Evolutionary conservation across 257 asterid species (phyloP), one percentile per base, ranked within the genome.

Genomic region (Scutellaria minor): DNA sequence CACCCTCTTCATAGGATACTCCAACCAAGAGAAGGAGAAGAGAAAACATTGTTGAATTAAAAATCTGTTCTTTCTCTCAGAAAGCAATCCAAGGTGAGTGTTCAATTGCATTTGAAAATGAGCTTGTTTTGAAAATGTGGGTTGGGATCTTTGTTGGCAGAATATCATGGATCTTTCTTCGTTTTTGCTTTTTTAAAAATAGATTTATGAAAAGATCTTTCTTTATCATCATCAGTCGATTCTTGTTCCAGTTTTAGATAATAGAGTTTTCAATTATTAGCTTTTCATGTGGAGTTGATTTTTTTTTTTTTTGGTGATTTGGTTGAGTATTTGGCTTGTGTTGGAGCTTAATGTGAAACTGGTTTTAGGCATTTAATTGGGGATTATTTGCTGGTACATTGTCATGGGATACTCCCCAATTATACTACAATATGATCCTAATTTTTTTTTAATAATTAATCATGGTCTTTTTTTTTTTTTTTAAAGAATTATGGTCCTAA

Each of bases 71-170:
- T 64, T 47, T n/a, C 37, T 54, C 37, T 59, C 50, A 2, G 20
- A 45, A 41, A 56, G 24, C 75, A 7, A 55, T 66, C 60, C 72
- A 66, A 72, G 57, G 82, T 72, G 53, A 72, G 71, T 46, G 47
- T 72, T 6, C 48, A 42, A 27, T 46, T 27, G 12, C 59, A 68
- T 53, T 51, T 24, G 13, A 1, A 52, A 22, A 57, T 64, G 67
- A 37, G 50, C 35, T n/a, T 52, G 59, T 39, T 50, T 66, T 48
- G 57, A 22, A 40, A 75, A 75, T 75, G 75, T 67, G 55, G 79
- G 48, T 75, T 75, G 50, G 35, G 54, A 50, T 66, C 57, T 7
- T 44, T 61, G 24, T 41, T 57, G 55, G 55, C 10, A 8, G 42
- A 53, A 18, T 9, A 2, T 37, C 20, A 22, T 42, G 42, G 65